These are phyloP conservation scores for Massarina eburnea DNA, from an alignment of 2,329 filamentous ascomycete species.

Conservation along the genomic window DNA sequence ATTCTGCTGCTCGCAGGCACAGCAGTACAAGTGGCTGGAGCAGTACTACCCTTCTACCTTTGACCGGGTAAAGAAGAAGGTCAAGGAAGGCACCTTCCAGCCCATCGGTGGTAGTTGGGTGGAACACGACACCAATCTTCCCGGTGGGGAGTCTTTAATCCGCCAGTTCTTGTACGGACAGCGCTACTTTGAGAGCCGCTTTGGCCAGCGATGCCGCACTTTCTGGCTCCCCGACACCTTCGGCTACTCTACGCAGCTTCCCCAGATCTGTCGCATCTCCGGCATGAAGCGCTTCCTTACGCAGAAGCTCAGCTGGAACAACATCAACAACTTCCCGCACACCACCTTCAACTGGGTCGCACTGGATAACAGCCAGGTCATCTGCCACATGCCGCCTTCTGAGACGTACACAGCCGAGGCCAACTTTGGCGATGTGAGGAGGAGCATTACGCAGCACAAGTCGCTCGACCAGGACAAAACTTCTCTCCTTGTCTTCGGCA, in stretches of 20 bases:
- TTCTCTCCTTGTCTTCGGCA: conserved; percentile 90
- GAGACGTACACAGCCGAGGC: conserved; percentile 96
- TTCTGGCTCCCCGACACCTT: conserved; percentile 99
- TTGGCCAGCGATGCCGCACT: conserved; percentile 83
- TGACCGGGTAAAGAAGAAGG: conserved; percentile 86
- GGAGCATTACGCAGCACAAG: conserved; percentile 90
- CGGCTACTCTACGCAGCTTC: conserved; percentile 92
- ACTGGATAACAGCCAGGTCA: conserved; percentile 91
- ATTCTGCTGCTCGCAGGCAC: conserved; percentile 90
- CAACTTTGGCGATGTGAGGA: conserved; percentile 89
- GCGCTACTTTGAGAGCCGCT: conserved; percentile 89
- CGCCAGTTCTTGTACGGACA: conserved; percentile 96
- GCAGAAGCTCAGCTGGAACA: conserved; percentile 99
- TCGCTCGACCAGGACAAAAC: conserved; percentile 91
- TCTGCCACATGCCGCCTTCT: conserved; percentile 95
- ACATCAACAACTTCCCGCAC: conserved; percentile 98
- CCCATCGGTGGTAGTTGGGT: conserved; percentile 98
- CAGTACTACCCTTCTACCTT: conserved; percentile 84
- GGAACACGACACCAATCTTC: conserved; percentile 97
- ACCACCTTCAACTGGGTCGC: conserved; percentile 99
- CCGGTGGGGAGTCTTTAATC: conserved; percentile 89
- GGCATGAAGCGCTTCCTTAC: conserved; percentile 97
- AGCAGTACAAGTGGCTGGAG: conserved; percentile 98
- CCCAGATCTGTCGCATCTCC: conserved; percentile 89
- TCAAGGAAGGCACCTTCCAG: conserved; percentile 87